These are phyloP conservation scores for Pichia eremophila DNA, from an alignment of 805 yeast species.

Conservation along the genomic window DNA sequence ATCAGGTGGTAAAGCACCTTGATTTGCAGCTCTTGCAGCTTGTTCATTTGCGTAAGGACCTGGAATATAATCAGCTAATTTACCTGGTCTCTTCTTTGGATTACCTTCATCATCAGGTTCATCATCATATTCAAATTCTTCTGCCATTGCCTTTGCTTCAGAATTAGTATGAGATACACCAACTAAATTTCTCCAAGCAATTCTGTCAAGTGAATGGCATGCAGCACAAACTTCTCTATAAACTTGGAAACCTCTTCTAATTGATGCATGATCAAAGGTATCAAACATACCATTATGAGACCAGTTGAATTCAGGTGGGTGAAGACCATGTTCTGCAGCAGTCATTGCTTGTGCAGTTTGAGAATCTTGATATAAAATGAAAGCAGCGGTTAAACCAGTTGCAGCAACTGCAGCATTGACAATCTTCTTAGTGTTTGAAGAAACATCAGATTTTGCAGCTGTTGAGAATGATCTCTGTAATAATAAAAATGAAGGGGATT, in stretches of 20 bases:
- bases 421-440: constrained; percentile 35
- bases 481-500: background rate
- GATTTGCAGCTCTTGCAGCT: constrained; percentile 99
- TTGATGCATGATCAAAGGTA: constrained; percentile 87
- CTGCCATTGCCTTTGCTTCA: constrained; percentile 90
- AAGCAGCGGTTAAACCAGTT: constrained; percentile 74
- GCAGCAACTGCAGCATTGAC: constrained; percentile 59
- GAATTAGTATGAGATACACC: constrained; percentile 89
- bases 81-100: constrained; percentile 97
- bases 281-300: constrained; percentile 87
- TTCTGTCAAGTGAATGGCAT: constrained; percentile 93
- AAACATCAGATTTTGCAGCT: constrained; percentile 24
- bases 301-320: constrained; percentile 90
- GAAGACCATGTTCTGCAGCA: constrained; percentile 97
- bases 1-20: constrained; percentile 98
- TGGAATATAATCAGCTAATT: constrained; percentile 90
- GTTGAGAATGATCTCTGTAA: constrained; percentile 29
- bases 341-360: constrained; percentile 93
- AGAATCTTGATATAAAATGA: constrained; percentile 73
- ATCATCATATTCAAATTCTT: constrained; percentile 95
- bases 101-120: constrained; percentile 94
- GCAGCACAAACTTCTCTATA: constrained; percentile 99
- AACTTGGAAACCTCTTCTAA: constrained; percentile 98
- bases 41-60: constrained; percentile 96
- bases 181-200: constrained; percentile 97